Evolutionary conservation across 2,329 filamentous ascomycete genomes (phyloP), one percentile per base, ranked within the genome.

Genomic region (Zasmidium angulare): DNA sequence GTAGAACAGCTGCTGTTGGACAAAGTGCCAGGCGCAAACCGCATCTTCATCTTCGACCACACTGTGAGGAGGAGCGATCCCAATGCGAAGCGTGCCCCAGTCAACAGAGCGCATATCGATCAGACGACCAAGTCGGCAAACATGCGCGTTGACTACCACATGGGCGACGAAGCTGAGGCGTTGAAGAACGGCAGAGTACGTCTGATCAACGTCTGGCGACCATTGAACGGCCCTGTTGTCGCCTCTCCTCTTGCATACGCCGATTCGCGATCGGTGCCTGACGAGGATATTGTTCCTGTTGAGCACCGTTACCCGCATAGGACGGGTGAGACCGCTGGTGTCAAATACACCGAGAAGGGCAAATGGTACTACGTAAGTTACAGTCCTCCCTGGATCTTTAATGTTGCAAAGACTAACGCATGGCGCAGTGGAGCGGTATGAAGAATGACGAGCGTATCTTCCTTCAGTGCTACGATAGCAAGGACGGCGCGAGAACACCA

Each of bases 141-240:
- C 10, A 80, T 84, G 72, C 88, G 91, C 50, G 89, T 96, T 1
- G 78, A 78, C 14, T 78, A 82, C 1, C 90, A 93, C 73, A 79
- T 91, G 56, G 76, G 84, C 0, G 82, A 82, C 10, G 89, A 92
- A 62, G 89, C 90, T 0, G 86, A 88, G 2, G 70, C 75, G 56
- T 78, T 93, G 0, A 82, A 93, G 1, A 72, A 81, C 59, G 85
- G 83, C 2, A 86, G 91, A 1, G 92, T 91, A 74, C 84, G 91
- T 61, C 90, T 96, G 69, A 85, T 96, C 73, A 96, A 96, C 66
- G 88, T 96, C 50, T 96, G 92, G 92, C 82, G 89, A 0, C 86
- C 74, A 0, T 73, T 88, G 19, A 86, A 84, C 50, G 83, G 81
- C 0, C 79, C 82, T 1, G 82, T 87, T 0, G 81, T 84, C 56